Evolutionary conservation across 495 filamentous ascomycete species (phyloP).

Genomic region (Geoglossum glabrum): DNA sequence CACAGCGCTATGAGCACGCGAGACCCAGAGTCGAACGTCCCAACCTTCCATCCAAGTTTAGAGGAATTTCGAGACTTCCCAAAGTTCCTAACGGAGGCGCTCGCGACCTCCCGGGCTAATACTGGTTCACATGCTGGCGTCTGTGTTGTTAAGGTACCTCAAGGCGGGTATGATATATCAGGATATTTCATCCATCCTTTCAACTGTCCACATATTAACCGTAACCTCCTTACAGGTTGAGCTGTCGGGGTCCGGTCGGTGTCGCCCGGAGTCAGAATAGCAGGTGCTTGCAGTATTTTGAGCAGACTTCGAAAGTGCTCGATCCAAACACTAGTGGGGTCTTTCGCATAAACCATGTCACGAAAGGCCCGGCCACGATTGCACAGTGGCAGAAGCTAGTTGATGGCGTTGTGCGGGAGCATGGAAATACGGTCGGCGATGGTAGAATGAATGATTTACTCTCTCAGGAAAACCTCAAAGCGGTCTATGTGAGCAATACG

Average conservation of each 20-base stretch:
- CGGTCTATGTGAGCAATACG: constrained; percentile 1
- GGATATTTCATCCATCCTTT: background rate
- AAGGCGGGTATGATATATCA: background rate
- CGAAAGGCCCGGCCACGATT: background rate
- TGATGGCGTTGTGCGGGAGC: background rate
- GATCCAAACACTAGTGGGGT: background rate
- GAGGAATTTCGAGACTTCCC: background rate
- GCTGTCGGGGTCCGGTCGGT: background rate
- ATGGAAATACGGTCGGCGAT: background rate
- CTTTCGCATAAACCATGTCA: background rate
- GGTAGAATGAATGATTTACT: background rate
- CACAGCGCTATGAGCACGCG: background rate
- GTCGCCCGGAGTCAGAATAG: background rate
- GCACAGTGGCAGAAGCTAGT: background rate
- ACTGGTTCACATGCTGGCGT: background rate
- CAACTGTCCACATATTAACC: background rate
- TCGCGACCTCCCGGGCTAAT: background rate
- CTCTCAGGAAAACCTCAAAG: background rate
- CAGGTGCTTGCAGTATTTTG: background rate
- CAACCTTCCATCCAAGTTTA: background rate
- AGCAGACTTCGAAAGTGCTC: background rate
- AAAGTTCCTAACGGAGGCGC: background rate
- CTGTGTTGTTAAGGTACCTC: background rate
- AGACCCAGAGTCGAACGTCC: background rate
- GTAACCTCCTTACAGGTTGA: background rate